Evolutionary conservation across 1,284 basidiomycete genomes (phyloP).

Genomic region (Pyrrhoderma noxium): DNA sequence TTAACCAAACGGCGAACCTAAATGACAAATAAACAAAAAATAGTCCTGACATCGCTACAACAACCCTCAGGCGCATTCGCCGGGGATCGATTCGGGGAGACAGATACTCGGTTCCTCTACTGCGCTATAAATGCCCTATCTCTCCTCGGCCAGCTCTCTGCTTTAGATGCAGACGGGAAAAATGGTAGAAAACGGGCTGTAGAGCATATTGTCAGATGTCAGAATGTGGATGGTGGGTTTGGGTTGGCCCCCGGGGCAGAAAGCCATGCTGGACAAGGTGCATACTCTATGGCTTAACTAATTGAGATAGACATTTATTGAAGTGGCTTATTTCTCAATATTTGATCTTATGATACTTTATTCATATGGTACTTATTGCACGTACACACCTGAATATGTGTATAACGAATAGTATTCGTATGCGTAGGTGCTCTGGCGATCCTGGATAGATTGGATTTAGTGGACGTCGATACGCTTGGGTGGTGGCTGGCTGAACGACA

Average conservation of each 20-base stretch:
- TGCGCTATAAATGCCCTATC: constrained; percentile 80
- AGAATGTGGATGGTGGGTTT: constrained; percentile 96
- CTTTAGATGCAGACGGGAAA: constrained; percentile 26
- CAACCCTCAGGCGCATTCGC: constrained; percentile 83
- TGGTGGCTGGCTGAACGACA: constrained; percentile 96
- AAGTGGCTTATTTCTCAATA: not conserved
- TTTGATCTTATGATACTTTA: too few relatives aligned
- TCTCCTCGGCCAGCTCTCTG: constrained; percentile 61
- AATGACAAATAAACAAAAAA: too few relatives aligned
- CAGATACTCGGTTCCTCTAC: constrained; percentile 89
- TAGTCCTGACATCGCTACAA: constrained; percentile 81
- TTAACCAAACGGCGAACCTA: too few relatives aligned
- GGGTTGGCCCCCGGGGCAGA: constrained; percentile 81
- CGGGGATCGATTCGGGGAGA: constrained; percentile 87
- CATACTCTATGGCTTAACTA: too few relatives aligned
- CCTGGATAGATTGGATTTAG: constrained; percentile 69
- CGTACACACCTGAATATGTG: not conserved
- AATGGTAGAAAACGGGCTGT: constrained; percentile 50
- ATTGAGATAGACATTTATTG: too few relatives aligned
- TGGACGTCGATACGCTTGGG: constrained; percentile 69
- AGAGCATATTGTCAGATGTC: constrained; percentile 68
- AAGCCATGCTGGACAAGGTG: constrained; percentile 89
- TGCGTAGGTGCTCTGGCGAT: constrained; percentile 86
- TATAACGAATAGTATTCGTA: constrained; percentile 74
- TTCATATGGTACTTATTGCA: too few relatives aligned